Evolutionary conservation across 179 eudicot species (phyloP), one percentile per base, ranked within the genome.

Genomic region (Vitellaria paradoxa): DNA sequence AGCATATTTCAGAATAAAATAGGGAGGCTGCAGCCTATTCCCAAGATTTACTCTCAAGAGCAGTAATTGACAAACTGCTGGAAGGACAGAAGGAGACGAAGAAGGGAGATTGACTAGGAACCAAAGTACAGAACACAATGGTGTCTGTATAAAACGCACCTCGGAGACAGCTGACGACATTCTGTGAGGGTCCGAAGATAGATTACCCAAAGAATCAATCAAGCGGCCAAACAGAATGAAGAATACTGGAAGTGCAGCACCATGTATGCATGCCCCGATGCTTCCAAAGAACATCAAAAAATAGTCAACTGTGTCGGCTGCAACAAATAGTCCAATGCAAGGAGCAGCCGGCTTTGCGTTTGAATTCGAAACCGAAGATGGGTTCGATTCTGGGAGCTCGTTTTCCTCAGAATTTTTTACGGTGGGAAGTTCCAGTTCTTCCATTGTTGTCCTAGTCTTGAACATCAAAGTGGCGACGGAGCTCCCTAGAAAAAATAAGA

Each of bases 201-300:
- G 70, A 45, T 72, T 83, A 3, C 93, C 93, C 26, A 90, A 77
- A 24, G 90, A 85, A 75, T 90, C 86, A 65, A 90, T 82, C 88
- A 90, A 78, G 53, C 79, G 81, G 11, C 91, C 93, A 71, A 90
- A 85, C 52, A 90, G 80, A 40, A 90, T 11, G 68, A 88, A 90
- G 82, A 90, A 88, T 9, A 84, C 83, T 14, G 93, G 91, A 72
- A 85, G 83, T 11, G 84, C 84, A 78, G 90, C 85, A 50, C 93
- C 93, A 67, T 90, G 93, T 47, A 86, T 23, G 77, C 87, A 84
- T 2, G 93, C 87, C 30, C 90, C 93, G 53, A 88, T 42, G 78
- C 90, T 74, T 59, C 93, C 93, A 7, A 86, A 42, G 21, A 90
- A 65, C 93, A 90, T 90, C 82, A 90, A 75, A 3, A 88, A 4